phyloP scores from a whole-genome alignment of 192 early-diverging fungal species.

The Backusella parvicylindrica region DNA sequence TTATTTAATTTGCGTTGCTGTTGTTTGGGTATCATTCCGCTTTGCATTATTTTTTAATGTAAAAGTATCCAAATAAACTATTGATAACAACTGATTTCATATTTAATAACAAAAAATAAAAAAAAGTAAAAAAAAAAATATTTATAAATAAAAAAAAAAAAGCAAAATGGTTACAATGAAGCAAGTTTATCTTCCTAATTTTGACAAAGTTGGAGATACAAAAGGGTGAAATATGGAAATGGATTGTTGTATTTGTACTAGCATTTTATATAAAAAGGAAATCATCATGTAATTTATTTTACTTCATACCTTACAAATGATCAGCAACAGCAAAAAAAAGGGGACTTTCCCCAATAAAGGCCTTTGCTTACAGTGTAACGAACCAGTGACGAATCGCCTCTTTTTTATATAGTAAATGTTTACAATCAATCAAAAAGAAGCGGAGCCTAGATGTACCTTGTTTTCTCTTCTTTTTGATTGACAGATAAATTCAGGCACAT shows the following conservation, averaged over 20 bases:
- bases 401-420: background rate
- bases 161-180: background rate
- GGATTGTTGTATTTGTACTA: background rate
- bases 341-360: background rate
- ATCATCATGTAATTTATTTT: background rate
- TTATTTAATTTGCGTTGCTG: background rate
- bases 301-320: background rate
- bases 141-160: constrained; percentile 1
- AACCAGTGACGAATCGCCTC: background rate
- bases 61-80: background rate
- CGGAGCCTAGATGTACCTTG: background rate
- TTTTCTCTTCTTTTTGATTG: background rate
- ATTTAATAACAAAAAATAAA: background rate
- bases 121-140: background rate
- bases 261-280: constrained; percentile 1
- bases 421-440: background rate
- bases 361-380: background rate
- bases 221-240: background rate
- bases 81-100: background rate
- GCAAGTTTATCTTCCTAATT: constrained; percentile 1
- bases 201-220: background rate
- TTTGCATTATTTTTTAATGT: background rate
- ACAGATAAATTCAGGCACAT: background rate
- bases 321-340: background rate
- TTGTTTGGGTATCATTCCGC: background rate